phyloP scores from a whole-genome alignment of 108 stramenopile species.

The Discostella pseudostelligera region DNA sequence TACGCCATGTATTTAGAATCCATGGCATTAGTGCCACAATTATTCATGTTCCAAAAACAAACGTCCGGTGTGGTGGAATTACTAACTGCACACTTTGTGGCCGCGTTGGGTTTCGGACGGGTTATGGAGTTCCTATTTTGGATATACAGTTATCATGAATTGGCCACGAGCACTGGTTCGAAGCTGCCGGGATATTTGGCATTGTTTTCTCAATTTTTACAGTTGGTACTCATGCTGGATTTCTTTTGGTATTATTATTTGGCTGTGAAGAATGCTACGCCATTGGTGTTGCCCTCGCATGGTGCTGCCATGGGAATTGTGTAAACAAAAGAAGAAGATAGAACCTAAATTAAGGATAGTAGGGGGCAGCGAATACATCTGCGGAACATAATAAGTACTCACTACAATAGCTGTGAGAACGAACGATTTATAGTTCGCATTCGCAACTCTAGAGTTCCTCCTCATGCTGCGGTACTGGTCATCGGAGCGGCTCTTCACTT shows the following conservation, averaged over 20 bases:
- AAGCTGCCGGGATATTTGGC: constrained; percentile 93
- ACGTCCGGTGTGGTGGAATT: constrained; percentile 74
- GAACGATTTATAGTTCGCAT: too few relatives aligned
- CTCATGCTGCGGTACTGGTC: too few relatives aligned
- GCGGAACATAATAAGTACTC: too few relatives aligned
- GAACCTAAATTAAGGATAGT: too few relatives aligned
- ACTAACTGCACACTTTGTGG: constrained; percentile 92
- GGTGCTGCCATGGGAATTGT: constrained; percentile 78
- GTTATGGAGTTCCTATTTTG: constrained; percentile 97
- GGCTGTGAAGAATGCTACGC: constrained; percentile 87
- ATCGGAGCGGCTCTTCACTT: too few relatives aligned
- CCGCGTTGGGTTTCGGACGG: constrained; percentile 90
- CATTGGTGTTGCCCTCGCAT: constrained; percentile 83
- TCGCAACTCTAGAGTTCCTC: too few relatives aligned
- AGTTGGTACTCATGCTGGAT: constrained; percentile 94
- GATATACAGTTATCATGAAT: constrained; percentile 97
- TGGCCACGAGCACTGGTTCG: constrained; percentile 84
- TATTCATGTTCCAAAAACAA: constrained; percentile 98
- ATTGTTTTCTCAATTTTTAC: constrained; percentile 94
- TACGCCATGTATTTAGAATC: constrained; percentile 99
- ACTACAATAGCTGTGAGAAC: too few relatives aligned
- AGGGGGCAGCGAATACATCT: too few relatives aligned
- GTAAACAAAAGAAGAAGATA: constrained; percentile 25
- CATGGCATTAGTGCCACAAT: constrained; percentile 92
- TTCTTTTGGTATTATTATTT: constrained; percentile 98